Percentiles rank a stretch among this genome's conserved stretches.
These are phyloP conservation scores for Cladosporium sp. DNA, from an alignment of 2,329 filamentous ascomycete genomes.

Conservation along the genomic window DNA sequence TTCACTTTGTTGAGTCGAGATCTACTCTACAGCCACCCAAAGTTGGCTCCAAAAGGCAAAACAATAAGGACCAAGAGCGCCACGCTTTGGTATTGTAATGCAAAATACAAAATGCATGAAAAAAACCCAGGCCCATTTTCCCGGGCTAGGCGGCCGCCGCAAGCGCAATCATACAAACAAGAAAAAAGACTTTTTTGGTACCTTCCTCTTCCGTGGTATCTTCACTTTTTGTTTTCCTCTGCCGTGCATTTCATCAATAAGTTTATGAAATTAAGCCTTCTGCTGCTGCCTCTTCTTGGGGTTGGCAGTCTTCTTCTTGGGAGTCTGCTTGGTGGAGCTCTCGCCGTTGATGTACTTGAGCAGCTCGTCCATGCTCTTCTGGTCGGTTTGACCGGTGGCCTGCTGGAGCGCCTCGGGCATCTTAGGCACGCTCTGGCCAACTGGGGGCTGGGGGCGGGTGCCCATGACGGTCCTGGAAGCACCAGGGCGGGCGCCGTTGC, in stretches of 20 bases:
- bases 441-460: constrained; percentile 57
- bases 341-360: constrained; percentile 88
- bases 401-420: constrained; percentile 11
- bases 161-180: not conserved
- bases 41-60: not conserved
- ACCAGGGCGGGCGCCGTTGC: constrained; percentile 41
- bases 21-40: not conserved
- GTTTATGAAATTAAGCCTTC: constrained; percentile 12
- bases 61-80: not conserved
- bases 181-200: not conserved
- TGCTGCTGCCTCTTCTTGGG: constrained; percentile 12
- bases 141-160: not conserved
- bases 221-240: not conserved
- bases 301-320: constrained; percentile 9
- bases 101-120: not conserved
- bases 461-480: constrained; percentile 39
- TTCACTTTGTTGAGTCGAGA: not conserved
- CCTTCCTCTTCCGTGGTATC: not conserved
- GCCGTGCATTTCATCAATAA: not conserved
- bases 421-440: constrained; percentile 28
- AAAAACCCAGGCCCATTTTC: not conserved
- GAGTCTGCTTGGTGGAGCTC: constrained; percentile 33
- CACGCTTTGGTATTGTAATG: not conserved
- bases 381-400: constrained; percentile 34
- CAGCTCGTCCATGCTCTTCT: constrained; percentile 83